Evolutionary conservation across 768 basidiomycete genomes (phyloP).

Genomic region (Trametes sanguinea): DNA sequence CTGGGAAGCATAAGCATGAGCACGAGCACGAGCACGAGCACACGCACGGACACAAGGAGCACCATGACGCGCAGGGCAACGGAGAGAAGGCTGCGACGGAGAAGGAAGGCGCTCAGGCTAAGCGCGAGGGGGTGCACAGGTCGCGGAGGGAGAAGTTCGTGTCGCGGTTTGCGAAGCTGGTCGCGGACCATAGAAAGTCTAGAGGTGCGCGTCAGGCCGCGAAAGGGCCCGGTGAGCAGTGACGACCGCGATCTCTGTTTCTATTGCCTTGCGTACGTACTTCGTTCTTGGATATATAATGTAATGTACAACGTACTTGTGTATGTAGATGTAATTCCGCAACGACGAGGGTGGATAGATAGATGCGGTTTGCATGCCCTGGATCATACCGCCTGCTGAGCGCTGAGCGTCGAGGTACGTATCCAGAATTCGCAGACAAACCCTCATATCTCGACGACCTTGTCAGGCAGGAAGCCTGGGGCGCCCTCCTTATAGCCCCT

Average conservation of each 20-base stretch:
- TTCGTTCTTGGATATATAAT: too few species aligned
- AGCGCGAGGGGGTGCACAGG: background rate
- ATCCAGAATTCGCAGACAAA: too few species aligned
- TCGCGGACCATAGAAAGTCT: slow-evolving; percentile 24
- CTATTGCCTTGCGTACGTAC: background rate
- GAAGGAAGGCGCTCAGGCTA: background rate
- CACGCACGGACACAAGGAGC: background rate
- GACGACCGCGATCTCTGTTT: background rate
- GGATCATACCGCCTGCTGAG: too few species aligned
- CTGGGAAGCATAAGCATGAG: slow-evolving; percentile 8
- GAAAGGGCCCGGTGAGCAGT: background rate
- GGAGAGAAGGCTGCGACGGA: background rate
- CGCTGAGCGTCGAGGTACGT: too few species aligned
- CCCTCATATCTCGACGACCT: slow-evolving; percentile 14
- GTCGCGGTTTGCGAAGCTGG: slow-evolving; percentile 26
- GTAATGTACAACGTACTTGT: too few species aligned
- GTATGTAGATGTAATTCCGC: too few species aligned
- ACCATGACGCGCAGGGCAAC: background rate
- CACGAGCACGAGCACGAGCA: slow-evolving; percentile 1
- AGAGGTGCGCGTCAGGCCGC: background rate
- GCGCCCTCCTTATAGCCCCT: slow-evolving; percentile 32
- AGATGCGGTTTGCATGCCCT: too few species aligned
- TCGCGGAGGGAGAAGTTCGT: slow-evolving; percentile 21
- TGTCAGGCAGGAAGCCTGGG: slow-evolving; percentile 5
- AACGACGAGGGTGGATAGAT: too few species aligned